Conservation (phyloP, 164 flowering plant species). For the Aristolochia contorta region DNA sequence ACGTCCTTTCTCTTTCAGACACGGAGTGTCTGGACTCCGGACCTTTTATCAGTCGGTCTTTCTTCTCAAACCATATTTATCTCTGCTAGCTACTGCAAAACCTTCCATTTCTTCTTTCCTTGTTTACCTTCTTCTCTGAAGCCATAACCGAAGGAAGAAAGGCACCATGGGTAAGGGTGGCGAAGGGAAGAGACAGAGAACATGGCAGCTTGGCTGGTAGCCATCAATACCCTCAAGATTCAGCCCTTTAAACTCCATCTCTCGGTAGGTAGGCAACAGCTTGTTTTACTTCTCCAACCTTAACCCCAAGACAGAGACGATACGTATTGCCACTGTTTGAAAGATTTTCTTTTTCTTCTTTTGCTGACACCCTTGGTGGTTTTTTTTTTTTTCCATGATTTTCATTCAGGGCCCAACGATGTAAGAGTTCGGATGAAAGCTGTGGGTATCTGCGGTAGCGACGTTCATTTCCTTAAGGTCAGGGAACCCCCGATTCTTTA, state of each 20-base stretch:
- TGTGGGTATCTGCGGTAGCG: slow-evolving; percentile 97
- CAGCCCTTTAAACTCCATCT: slow-evolving; percentile 82
- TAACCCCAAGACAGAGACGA: background rate
- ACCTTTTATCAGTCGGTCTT: too few species aligned
- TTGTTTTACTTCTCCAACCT: background rate
- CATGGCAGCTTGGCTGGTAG: slow-evolving; percentile 97
- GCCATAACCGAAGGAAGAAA: background rate
- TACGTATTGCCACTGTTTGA: background rate
- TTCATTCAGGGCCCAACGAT: slow-evolving; percentile 56
- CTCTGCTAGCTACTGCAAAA: too few species aligned
- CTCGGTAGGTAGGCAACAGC: slow-evolving; percentile 51
- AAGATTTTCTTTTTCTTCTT: background rate
- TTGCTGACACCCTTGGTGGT: background rate
- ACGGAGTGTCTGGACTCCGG: too few species aligned
- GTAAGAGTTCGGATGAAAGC: slow-evolving; percentile 90
- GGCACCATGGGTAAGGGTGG: slow-evolving; percentile 42
- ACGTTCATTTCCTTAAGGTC: slow-evolving; percentile 90
- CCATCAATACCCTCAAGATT: slow-evolving; percentile 64
- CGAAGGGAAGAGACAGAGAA: slow-evolving; percentile 39
- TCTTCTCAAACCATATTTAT: too few species aligned
- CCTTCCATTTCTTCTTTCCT: background rate
- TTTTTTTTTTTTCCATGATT: background rate
- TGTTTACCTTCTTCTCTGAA: background rate
- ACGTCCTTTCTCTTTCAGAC: too few species aligned
- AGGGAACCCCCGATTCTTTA: too few species aligned